Conservation (phyloP, 192 early-diverging fungal genomes). For the Helicostylum pulchrum region DNA sequence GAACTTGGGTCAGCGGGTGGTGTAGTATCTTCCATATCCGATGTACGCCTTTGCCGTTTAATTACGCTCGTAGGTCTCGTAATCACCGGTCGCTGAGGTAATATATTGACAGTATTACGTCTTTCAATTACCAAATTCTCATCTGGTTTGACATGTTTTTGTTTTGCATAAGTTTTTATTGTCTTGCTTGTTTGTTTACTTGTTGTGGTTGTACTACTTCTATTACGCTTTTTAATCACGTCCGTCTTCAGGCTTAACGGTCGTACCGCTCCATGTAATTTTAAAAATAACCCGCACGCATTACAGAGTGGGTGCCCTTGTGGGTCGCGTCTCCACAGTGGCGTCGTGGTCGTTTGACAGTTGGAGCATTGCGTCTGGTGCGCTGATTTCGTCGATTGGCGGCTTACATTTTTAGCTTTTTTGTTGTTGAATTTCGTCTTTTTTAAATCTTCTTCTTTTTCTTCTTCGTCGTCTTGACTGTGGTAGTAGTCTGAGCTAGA, state of each 20-base stretch:
- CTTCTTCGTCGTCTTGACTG: constrained; percentile 8
- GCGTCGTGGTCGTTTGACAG: constrained; percentile 67
- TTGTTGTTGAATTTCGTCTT: constrained; percentile 5
- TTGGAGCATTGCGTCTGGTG: constrained; percentile 25
- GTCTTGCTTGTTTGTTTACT: neutral
- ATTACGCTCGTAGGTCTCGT: neutral
- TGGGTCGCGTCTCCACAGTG: constrained; percentile 90
- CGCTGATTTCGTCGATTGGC: neutral
- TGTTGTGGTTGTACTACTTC: constrained; percentile 29
- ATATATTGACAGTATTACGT: neutral
- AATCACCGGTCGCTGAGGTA: neutral
- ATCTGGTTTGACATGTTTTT: neutral
- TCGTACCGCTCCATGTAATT: constrained; percentile 87
- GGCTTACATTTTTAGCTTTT: neutral
- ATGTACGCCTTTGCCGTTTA: constrained; percentile 3
- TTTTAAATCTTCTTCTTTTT: neutral
- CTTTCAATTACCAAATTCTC: neutral
- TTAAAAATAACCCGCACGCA: constrained; percentile 95
- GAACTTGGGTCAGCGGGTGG: neutral
- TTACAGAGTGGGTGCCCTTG: constrained; percentile 93
- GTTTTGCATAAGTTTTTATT: neutral
- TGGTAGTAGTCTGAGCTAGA: constrained; percentile 17
- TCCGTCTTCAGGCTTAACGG: constrained; percentile 89
- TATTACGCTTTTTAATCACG: constrained; percentile 89
- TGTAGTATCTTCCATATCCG: no score